Base-by-base conservation (phyloP, 768 basidiomycete species). In the Chlorophyllum brunneum region DNA sequence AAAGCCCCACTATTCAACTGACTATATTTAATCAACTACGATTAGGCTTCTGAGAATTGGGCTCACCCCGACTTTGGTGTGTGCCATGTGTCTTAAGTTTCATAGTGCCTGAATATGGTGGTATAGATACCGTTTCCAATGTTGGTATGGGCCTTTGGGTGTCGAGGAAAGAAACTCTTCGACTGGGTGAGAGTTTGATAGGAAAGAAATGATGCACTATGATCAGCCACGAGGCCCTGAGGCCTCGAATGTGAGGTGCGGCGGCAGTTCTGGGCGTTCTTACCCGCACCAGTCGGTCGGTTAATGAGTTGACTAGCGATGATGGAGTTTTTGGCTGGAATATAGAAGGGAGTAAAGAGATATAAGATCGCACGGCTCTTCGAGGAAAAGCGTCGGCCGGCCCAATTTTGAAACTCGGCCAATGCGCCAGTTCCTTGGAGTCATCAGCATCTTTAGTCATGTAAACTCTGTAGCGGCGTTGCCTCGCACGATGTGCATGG, bases 201-300 rank as follows among this genome's bases (percentile, higher is more conserved):
- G 36, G 51, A 38, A 52, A 37, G 51, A 52, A 52, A 11, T 39
- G 34, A 38, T 44, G 41, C 27, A 41, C 16, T 33, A 43, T 20
- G 34, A 34, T 36, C 26, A 23, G 24, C 23, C 42, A 27, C 42
- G 51, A 44, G 42, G 51, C 27, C 27, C 15, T 26, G 18, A 41
- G 48, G 48, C 43, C 15, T 42, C 10, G 41, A 42, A 27, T 24
- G 7, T 16, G 27, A 30, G 49, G 40, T 42, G 29, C 9, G 22
- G 41, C 34, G 49, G 39, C 40, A 16, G 24, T 8, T 5, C 23
- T 37, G 23, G 16, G 13, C n/a, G 26, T 34, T 31, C 20, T 31
- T 24, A n/a, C 9, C 4, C 8, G 36, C 16, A 6, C 34, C 16
- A n/a, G 10, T 48, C 9, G 22, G 26, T 11, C 16, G 13, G 27